Percentiles rank a stretch among this genome's conserved stretches.
These are phyloP conservation scores for Xylaria venustula DNA, from an alignment of 495 filamentous ascomycete species.

Conservation along the genomic window DNA sequence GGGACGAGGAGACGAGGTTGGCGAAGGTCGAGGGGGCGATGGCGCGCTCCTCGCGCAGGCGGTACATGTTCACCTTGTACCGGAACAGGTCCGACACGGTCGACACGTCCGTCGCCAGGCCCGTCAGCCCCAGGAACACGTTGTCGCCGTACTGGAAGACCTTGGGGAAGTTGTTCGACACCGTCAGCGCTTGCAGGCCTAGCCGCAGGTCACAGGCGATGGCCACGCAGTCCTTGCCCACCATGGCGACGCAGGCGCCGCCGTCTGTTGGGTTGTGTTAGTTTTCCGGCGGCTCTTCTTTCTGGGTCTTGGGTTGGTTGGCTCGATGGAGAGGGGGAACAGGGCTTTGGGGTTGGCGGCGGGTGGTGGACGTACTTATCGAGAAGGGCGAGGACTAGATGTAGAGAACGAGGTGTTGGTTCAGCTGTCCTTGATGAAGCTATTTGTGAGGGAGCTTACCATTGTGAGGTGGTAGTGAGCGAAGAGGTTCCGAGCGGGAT, in stretches of 20 bases:
- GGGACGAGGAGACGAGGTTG: conserved; percentile 82
- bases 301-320: not conserved
- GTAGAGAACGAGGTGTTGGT: conserved; percentile 16
- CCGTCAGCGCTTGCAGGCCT: conserved; percentile 91
- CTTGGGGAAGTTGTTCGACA: conserved; percentile 99
- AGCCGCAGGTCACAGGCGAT: conserved; percentile 99
- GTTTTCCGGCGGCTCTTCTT: conserved; percentile 14
- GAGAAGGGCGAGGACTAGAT: conserved; percentile 74
- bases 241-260: conserved; percentile 96
- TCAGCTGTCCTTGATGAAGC: not conserved
- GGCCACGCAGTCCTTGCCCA: conserved; percentile 98
- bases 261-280: conserved; percentile 66
- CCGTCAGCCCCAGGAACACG: conserved; percentile 94
- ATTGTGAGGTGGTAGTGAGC: conserved; percentile 15
- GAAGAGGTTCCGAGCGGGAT: not conserved
- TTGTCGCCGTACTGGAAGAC: conserved; percentile 92
- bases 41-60: conserved; percentile 92
- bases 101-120: conserved; percentile 90
- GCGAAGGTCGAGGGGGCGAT: conserved; percentile 93
- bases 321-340: not conserved
- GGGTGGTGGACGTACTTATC: conserved; percentile 65
- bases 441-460: conserved; percentile 23
- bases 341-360: not conserved
- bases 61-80: conserved; percentile 99
- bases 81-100: conserved; percentile 97